These are phyloP conservation scores for Eucalyptus camaldulensis DNA, from an alignment of 345 rosid genomes.

Conservation along the genomic window DNA sequence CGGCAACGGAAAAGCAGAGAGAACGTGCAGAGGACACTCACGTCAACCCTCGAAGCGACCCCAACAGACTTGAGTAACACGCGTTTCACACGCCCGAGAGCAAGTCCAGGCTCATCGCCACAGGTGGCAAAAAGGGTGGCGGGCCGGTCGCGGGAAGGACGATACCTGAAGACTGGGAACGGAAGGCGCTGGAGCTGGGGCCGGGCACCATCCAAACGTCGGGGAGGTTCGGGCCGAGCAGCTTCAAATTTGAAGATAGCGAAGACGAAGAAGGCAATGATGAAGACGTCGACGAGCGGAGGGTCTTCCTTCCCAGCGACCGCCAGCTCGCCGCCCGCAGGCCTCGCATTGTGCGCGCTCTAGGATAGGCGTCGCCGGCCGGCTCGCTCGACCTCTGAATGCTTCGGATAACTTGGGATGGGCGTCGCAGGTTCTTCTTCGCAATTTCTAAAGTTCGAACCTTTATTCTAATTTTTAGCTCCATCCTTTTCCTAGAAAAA, in stretches of 20 bases:
- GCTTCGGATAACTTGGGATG: neutral
- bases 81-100: neutral
- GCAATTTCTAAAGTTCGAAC: neutral
- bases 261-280: neutral
- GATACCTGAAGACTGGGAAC: neutral
- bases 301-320: neutral
- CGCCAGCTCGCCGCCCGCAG: neutral
- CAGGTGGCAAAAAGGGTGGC: neutral
- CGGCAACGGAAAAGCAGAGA: neutral
- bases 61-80: neutral
- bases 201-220: neutral
- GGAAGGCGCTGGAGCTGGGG: neutral
- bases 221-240: slow-evolving; percentile 10
- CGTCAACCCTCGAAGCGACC: no score
- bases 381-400: no score
- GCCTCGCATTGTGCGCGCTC: neutral
- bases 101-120: neutral
- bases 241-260: neutral
- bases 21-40: neutral
- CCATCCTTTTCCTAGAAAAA: neutral
- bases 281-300: neutral
- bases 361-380: neutral
- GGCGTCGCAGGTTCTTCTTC: neutral
- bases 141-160: neutral
- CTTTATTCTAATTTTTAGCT: neutral